phyloP scores from a whole-genome alignment of 140 eudicot genomes.

The Bidens hawaiensis region DNA sequence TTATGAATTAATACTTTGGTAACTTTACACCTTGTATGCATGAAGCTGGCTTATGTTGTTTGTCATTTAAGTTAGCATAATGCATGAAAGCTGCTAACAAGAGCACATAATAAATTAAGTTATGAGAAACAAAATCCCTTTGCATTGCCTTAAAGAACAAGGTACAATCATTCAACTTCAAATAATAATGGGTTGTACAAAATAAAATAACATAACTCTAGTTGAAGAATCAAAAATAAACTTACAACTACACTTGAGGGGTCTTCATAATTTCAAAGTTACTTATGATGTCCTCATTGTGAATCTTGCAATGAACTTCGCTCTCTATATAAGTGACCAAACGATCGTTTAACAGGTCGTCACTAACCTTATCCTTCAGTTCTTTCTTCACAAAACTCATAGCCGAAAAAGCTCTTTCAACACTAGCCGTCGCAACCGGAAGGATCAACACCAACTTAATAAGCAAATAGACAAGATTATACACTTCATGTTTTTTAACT shows the following conservation, averaged over 20 bases:
- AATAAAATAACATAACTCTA: background rate
- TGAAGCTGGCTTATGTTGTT: no score
- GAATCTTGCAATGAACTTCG: background rate
- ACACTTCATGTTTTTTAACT: conserved; percentile 8
- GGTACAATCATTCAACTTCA: background rate
- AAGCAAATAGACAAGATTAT: conserved; percentile 15
- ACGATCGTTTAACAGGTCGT: conserved; percentile 8
- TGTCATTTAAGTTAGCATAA: no score
- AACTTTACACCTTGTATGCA: no score
- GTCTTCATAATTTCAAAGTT: conserved; percentile 16
- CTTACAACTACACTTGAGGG: background rate
- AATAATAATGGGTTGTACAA: background rate
- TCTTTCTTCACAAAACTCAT: conserved; percentile 4
- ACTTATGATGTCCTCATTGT: conserved; percentile 1
- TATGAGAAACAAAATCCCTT: no score
- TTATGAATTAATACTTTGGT: no score
- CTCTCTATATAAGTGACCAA: conserved; percentile 10
- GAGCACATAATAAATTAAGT: no score
- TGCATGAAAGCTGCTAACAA: no score
- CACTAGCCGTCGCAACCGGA: background rate
- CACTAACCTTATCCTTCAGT: background rate
- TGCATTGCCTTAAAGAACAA: no score
- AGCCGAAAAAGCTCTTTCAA: conserved; percentile 2
- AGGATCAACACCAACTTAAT: conserved; percentile 16
- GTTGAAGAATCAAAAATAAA: background rate